Evolutionary conservation across 202 grass and related monocot genomes (phyloP), one percentile per base, ranked within the genome.

Genomic region (Musa balbisiana): DNA sequence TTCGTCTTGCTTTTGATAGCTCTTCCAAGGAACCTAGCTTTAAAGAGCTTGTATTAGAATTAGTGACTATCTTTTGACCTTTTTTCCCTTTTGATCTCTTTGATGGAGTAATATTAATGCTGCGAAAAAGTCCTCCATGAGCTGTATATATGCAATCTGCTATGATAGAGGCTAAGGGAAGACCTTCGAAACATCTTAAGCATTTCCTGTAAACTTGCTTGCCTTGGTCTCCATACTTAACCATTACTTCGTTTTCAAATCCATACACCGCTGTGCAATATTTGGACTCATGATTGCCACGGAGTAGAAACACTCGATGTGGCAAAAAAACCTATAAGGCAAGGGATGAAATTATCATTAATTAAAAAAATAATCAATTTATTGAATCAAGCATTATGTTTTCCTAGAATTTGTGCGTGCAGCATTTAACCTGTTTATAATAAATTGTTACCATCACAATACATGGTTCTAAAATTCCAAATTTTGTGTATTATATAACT

Each of bases 231-330:
- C 89, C 87, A 55, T 91, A 98, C 87, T 98, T 98, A 65, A 77
- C 65, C 83, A 85, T 83, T 62, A 98, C 88, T 85, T 98, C 94
- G 68, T 86, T 66, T 64, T 98, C 90, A 19, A 98, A 98, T 51
- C 94, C 94, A 86, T 98, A 98, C 67, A 91, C 87, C 66, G 94
- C 93, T 6, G 90, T 98, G 62, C 94, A 98, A 24, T 98, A 98
- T 80, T 98, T 98, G 43, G 94, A 91, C 83, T 98, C 94, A 19
- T 98, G 94, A 79, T 98, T 98, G 58, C 94, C 94, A 5, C 94
- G 83, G 10, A 98, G 81, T 66, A 98, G 94, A 22, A 89, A 93
- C 9, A 98, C 90, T 53, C 71, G 82, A 67, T 91, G 81, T 20
- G 87, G 94, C 60, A 91, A 77, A 10, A 91, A 80, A 16, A 93